Evolutionary conservation across 2,329 filamentous ascomycete species (phyloP).

Genomic region (Graphilbum ipis-grandicollis): DNA sequence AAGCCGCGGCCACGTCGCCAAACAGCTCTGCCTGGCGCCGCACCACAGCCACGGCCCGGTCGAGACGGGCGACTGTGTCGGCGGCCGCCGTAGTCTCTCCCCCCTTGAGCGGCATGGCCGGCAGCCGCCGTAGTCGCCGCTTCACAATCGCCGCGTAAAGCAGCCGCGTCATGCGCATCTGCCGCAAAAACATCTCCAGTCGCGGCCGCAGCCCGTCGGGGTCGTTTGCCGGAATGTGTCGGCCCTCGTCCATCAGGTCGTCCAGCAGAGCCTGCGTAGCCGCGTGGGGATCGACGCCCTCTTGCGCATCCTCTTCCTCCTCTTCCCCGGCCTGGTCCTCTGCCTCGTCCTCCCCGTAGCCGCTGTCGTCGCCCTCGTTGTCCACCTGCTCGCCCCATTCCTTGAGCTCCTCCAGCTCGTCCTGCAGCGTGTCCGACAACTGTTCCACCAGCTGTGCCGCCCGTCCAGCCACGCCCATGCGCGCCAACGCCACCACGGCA

Average conservation of each 20-base stretch:
- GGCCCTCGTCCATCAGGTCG: conserved; percentile 45
- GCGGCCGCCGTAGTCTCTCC: background rate
- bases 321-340: conserved; percentile 6
- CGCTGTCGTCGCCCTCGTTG: conserved; percentile 22
- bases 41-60: conserved; percentile 38
- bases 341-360: conserved; percentile 12
- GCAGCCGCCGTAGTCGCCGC: conserved; percentile 45
- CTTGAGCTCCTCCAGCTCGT: conserved; percentile 71
- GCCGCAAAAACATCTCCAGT: conserved; percentile 45
- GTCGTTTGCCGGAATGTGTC: conserved; percentile 45
- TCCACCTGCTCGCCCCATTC: conserved; percentile 57
- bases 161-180: conserved; percentile 47
- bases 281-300: conserved; percentile 14
- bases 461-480: conserved; percentile 50
- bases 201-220: conserved; percentile 46
- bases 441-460: conserved; percentile 56
- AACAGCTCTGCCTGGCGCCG: conserved; percentile 47
- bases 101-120: conserved; percentile 18
- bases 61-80: conserved; percentile 20
- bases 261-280: conserved; percentile 44
- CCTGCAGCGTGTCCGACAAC: conserved; percentile 58
- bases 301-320: conserved; percentile 3
- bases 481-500: conserved; percentile 43
- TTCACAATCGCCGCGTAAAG: conserved; percentile 56
- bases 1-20: conserved; percentile 51